phyloP scores from a whole-genome alignment of 2,329 filamentous ascomycete genomes.

The Diaporthe velutina region DNA sequence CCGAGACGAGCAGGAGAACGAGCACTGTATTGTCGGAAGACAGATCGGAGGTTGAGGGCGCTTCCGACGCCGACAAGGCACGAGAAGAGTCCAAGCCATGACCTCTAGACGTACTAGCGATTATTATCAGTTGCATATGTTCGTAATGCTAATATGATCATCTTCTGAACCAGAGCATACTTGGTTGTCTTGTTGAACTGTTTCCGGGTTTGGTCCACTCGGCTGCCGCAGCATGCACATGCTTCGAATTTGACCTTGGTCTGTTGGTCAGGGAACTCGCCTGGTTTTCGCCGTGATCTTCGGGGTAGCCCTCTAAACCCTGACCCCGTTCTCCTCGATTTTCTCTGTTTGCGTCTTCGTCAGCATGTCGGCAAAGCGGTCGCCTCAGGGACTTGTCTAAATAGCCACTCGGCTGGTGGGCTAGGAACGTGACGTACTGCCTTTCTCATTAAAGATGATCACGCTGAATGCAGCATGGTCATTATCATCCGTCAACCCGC shows the following conservation, averaged over 20 bases:
- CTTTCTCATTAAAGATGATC: conserved; percentile 47
- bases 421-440: conserved; percentile 26
- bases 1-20: conserved; percentile 20
- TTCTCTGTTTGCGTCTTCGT: conserved; percentile 40
- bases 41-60: not conserved
- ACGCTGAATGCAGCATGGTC: conserved; percentile 49
- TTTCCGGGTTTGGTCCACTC: not conserved
- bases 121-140: not conserved
- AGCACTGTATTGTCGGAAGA: conserved; percentile 5
- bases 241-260: not conserved
- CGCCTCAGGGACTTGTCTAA: no score
- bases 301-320: conserved; percentile 37
- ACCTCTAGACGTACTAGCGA: not conserved
- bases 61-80: not conserved
- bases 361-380: not conserved
- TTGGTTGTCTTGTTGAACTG: not conserved
- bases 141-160: not conserved
- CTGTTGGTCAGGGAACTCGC: no score
- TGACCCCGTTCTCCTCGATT: conserved; percentile 48
- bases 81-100: not conserved
- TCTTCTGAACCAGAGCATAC: not conserved
- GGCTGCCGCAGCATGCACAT: not conserved
- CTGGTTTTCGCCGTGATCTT: not conserved
- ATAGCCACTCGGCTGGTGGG: not conserved
- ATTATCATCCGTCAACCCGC: conserved; percentile 45